Conservation (phyloP, 2,329 filamentous ascomycete genomes). For the Escovopsis sp. region DNA sequence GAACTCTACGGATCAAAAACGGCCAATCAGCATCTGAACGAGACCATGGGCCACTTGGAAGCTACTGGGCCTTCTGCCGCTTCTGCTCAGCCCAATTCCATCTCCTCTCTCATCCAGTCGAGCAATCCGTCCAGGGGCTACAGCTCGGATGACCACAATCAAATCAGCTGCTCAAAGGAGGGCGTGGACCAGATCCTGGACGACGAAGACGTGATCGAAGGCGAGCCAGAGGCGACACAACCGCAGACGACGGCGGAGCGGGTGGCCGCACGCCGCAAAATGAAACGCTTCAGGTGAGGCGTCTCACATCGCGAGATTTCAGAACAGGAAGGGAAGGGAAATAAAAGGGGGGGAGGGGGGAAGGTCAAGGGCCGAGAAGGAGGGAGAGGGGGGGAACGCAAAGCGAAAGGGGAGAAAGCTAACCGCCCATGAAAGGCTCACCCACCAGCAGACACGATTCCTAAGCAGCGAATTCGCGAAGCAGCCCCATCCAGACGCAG, state of each 20-base stretch:
- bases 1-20: conserved; percentile 3
- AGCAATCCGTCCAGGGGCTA: conserved; percentile 1
- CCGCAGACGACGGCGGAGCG: conserved; percentile 41
- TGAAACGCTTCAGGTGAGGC: conserved; percentile 64
- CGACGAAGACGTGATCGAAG: conserved; percentile 42
- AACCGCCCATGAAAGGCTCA: conserved; percentile 45
- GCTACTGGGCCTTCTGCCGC: conserved; percentile 23
- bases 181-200: conserved; percentile 40
- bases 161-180: conserved; percentile 13
- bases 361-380: too few species aligned
- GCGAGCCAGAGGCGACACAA: conserved; percentile 17
- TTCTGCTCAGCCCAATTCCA: conserved; percentile 25
- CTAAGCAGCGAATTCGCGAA: conserved; percentile 95
- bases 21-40: conserved; percentile 1
- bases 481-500: conserved; percentile 85
- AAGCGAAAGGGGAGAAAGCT: too few species aligned
- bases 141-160: conserved; percentile 2
- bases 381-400: not conserved
- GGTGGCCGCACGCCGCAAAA: conserved; percentile 43
- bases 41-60: conserved; percentile 22
- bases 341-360: too few species aligned
- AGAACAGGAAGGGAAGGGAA: not conserved
- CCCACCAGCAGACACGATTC: conserved; percentile 93
- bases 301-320: not conserved
- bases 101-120: conserved; percentile 3